phyloP scores from a whole-genome alignment of 345 rosid genomes.

The Murraya paniculata region DNA sequence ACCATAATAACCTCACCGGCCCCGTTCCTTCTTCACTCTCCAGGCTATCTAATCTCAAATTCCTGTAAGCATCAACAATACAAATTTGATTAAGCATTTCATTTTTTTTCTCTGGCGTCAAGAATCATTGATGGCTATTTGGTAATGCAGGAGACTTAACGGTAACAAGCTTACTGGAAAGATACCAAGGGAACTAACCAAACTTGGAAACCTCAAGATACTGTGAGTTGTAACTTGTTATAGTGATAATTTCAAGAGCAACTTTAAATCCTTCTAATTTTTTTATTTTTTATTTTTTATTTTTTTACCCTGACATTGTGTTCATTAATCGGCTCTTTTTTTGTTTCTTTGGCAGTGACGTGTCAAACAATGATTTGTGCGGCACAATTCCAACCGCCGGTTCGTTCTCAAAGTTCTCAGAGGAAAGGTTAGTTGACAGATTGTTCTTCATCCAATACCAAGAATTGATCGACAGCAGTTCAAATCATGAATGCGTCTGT shows the following conservation, averaged over 20 bases:
- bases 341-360: slow-evolving; percentile 42
- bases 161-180: slow-evolving; percentile 59
- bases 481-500: not conserved
- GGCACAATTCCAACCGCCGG: slow-evolving; percentile 72
- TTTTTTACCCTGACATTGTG: not conserved
- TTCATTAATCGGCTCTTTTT: not conserved
- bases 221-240: slow-evolving; percentile 33
- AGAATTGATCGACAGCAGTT: not conserved
- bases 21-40: slow-evolving; percentile 60
- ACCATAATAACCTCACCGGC: slow-evolving; percentile 61
- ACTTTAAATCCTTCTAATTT: not conserved
- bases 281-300: not conserved
- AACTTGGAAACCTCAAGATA: slow-evolving; percentile 57
- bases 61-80: slow-evolving; percentile 40
- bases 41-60: slow-evolving; percentile 53
- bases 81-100: not conserved
- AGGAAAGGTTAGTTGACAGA: slow-evolving; percentile 44
- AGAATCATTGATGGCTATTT: not conserved
- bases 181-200: slow-evolving; percentile 63
- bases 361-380: slow-evolving; percentile 62
- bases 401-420: slow-evolving; percentile 57
- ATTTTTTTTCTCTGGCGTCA: not conserved
- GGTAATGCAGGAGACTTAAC: slow-evolving; percentile 54
- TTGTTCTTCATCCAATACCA: not conserved
- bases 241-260: not conserved